Base-by-base conservation (phyloP, 2,329 filamentous ascomycete genomes). In the Fusarium liriodendri region DNA sequence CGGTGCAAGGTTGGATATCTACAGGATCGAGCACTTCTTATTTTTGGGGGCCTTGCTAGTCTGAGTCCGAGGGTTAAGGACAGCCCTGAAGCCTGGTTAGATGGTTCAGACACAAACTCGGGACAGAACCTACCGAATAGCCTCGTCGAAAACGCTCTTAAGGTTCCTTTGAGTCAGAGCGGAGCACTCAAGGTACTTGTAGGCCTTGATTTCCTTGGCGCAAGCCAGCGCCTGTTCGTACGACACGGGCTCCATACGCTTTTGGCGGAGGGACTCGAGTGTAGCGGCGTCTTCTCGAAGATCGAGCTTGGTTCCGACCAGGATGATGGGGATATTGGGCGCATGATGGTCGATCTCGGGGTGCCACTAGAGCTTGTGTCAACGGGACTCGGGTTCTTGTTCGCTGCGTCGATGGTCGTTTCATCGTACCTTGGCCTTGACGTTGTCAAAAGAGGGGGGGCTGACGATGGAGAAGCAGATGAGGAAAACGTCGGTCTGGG, bases 401-500 rank as follows among this genome's bases (percentile, higher is more conserved):
- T 42, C 35, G n/a, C 37, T 10, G 37, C 25, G 18, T 45, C 27
- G n/a, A 5, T 27, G 22, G 25, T 50, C 59, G 32, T 57, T 47
- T 37, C 20, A 38, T 80, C 88, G 76, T 87, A 98, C 95, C 93
- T 98, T 99, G 71, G 95, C 95, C 87, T 95, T 97, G 82, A 99
- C 96, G 91, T 99, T 99, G 86, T 98, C 97, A 81, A 98, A 98
- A 35, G 96, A 98, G 25, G 97, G 95, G 58, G 96, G 96, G 91
- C 94, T 97, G 85, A 98, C 95, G 81, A 98, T 97, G 76, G 95
- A 98, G 86, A 98, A 98, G 87, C 96, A 98, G 83, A 98, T 98
- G 76, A 98, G 88, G 85, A 98, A 98, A 58, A 98, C 97, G 80
- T 99, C 97, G 69, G 97, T 98, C 87, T 99, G 96, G 13, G 97